These are phyloP conservation scores for Pestalotiopsis fici DNA, from an alignment of 2,329 filamentous ascomycete species.

Conservation along the genomic window DNA sequence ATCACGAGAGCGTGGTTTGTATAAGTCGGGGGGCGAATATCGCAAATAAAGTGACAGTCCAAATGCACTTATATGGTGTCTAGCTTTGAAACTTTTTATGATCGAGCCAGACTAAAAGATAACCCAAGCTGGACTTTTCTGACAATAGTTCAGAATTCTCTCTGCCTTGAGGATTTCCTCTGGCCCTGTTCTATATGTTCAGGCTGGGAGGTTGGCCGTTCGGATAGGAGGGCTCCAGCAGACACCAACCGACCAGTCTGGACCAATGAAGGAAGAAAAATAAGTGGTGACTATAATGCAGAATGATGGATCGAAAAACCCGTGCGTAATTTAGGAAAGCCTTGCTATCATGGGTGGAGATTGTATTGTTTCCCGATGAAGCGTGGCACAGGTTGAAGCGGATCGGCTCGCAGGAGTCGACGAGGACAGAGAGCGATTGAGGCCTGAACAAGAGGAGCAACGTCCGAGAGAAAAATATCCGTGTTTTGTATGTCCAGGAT, in stretches of 20 bases:
- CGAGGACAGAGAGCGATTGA: neutral
- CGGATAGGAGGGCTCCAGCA: neutral
- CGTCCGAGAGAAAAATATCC: neutral
- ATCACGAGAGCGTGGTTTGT: slow-evolving; percentile 10
- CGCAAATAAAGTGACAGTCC: neutral
- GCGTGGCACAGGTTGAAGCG: neutral
- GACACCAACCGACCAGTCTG: neutral
- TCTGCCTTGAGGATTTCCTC: neutral
- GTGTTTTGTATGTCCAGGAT: neutral
- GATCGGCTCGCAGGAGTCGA: neutral
- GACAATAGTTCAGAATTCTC: neutral
- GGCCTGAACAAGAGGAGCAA: neutral
- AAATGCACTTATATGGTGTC: neutral
- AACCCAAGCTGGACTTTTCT: neutral
- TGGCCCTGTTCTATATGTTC: neutral
- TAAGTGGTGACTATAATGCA: neutral
- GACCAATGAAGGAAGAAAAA: neutral
- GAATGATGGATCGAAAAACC: neutral
- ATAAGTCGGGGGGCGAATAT: neutral
- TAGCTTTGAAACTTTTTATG: neutral
- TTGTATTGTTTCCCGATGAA: neutral
- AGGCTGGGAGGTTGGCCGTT: neutral
- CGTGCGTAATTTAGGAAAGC: neutral
- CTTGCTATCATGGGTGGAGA: neutral
- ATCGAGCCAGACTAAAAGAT: neutral